These are phyloP conservation scores for Chrysanthemum lavandulifolium DNA, from an alignment of 129 eudicot genomes.

Conservation along the genomic window DNA sequence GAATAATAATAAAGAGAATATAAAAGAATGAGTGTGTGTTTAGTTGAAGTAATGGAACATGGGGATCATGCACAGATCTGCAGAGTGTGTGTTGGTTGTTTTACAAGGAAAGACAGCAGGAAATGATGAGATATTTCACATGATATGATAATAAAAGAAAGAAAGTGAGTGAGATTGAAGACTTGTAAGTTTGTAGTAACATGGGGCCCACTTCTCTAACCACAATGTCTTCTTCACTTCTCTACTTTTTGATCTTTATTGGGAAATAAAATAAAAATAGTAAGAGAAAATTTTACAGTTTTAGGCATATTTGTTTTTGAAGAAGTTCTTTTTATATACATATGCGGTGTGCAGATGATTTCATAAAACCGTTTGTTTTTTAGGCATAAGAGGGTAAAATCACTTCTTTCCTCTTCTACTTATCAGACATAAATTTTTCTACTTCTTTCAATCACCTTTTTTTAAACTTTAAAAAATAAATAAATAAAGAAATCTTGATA, in stretches of 20 bases:
- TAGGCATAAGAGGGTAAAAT: no score
- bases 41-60: constrained; percentile 36
- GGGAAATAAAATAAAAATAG: background rate
- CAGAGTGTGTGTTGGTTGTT: constrained; percentile 21
- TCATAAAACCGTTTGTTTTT: no score
- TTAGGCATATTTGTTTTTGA: no score
- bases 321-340: no score
- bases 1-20: constrained; percentile 10
- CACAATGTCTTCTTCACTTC: constrained; percentile 33
- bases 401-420: no score
- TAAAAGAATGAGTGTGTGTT: constrained; percentile 25
- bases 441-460: no score
- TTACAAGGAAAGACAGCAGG: constrained; percentile 52
- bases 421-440: no score
- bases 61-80: constrained; percentile 43
- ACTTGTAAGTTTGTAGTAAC: background rate
- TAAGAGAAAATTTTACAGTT: background rate
- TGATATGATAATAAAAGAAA: constrained; percentile 39
- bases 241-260: constrained; percentile 7
- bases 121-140: constrained; percentile 61
- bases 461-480: no score
- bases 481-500: no score
- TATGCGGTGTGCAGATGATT: no score
- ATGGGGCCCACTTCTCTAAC: constrained; percentile 30
- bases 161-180: constrained; percentile 35